A percentile compares a stretch with the other conserved stretches of the same genome.
Evolutionary conservation across 2,329 filamentous ascomycete genomes (phyloP).

Genomic region (Colletotrichum zoysiae): DNA sequence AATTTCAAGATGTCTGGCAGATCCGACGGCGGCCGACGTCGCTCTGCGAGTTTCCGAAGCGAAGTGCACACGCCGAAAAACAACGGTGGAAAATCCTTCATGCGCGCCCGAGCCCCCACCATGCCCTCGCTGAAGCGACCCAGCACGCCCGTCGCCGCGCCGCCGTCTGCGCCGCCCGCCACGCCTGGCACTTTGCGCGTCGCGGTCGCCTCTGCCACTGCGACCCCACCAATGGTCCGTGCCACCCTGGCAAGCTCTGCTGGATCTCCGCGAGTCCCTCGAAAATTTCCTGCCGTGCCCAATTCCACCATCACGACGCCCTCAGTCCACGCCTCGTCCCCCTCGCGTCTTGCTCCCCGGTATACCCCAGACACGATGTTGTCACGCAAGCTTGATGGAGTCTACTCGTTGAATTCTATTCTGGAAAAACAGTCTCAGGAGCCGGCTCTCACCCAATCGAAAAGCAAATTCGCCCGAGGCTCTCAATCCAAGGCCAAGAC

Average conservation of each 20-base stretch:
- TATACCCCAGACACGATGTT: constrained; percentile 33
- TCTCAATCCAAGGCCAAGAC: constrained; percentile 41
- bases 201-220: constrained; percentile 15
- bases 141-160: background rate
- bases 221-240: constrained; percentile 28
- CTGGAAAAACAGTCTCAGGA: constrained; percentile 36
- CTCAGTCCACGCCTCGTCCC: constrained; percentile 18
- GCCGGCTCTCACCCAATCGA: background rate
- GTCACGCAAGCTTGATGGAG: constrained; percentile 39
- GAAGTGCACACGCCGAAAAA: constrained; percentile 20
- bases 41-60: background rate
- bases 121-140: constrained; percentile 7
- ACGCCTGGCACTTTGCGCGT: constrained; percentile 14
- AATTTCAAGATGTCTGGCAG: constrained; percentile 12
- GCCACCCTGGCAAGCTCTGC: constrained; percentile 29
- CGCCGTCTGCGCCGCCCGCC: background rate
- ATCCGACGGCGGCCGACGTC: constrained; percentile 8
- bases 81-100: constrained; percentile 28
- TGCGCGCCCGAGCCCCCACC: constrained; percentile 26
- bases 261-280: constrained; percentile 25
- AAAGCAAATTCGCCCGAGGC: constrained; percentile 28
- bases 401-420: constrained; percentile 34
- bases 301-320: constrained; percentile 25
- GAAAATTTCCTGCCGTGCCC: constrained; percentile 38
- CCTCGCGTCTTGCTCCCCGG: constrained; percentile 6